phyloP scores from a whole-genome alignment of 106 monocot genomes.

The Xerophyta viscosa region DNA sequence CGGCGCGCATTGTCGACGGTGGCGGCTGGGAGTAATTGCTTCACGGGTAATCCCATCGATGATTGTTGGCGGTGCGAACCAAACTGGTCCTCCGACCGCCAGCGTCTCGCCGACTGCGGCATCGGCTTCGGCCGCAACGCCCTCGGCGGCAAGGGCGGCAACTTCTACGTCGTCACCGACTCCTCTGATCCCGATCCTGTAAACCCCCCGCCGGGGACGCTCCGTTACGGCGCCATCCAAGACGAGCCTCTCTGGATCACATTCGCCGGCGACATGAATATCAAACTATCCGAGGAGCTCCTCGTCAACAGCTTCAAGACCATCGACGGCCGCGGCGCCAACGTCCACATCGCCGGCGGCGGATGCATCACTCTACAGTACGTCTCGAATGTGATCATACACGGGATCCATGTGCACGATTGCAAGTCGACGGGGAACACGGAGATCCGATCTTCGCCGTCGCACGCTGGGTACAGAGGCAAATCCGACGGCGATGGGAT shows the following conservation, averaged over 20 bases:
- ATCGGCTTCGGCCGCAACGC: conserved; percentile 40
- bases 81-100: conserved; percentile 29
- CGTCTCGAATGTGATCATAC: conserved; percentile 61
- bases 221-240: conserved; percentile 55
- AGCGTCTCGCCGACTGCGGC: conserved; percentile 41
- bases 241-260: conserved; percentile 61
- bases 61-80: conserved; percentile 49
- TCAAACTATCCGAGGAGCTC: conserved; percentile 58
- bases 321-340: conserved; percentile 63
- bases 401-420: conserved; percentile 51
- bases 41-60: conserved; percentile 31
- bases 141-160: conserved; percentile 42
- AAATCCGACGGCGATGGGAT: conserved; percentile 65
- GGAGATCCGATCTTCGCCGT: conserved; percentile 38
- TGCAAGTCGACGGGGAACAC: conserved; percentile 33
- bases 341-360: conserved; percentile 52
- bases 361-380: conserved; percentile 59
- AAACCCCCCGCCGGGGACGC: conserved; percentile 49
- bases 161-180: conserved; percentile 50
- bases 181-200: conserved; percentile 46
- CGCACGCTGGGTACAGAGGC: conserved; percentile 30
- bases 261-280: conserved; percentile 48
- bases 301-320: conserved; percentile 74
- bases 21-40: background rate
- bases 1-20: conserved; percentile 4